A percentile compares a stretch with the other conserved stretches of the same genome.
Evolutionary conservation across 2,329 filamentous ascomycete genomes (phyloP).

Genomic region (Fusarium sulawesiense): DNA sequence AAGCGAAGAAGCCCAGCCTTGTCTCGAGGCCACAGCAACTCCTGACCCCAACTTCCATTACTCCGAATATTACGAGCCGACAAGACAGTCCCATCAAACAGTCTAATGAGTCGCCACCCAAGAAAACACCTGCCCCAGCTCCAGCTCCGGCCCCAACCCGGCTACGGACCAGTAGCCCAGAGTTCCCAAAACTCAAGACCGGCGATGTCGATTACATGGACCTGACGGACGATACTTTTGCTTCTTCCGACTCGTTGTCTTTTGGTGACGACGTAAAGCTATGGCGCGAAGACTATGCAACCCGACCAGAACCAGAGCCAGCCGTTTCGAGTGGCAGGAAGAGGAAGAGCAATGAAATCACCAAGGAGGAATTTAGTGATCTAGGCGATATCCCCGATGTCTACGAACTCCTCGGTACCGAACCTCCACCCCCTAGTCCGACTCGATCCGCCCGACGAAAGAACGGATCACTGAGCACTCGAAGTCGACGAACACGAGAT

Average conservation of each 20-base stretch:
- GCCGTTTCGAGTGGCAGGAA: constrained; percentile 59
- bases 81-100: constrained; percentile 25
- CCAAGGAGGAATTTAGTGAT: constrained; percentile 50
- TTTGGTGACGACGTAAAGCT: constrained; percentile 54
- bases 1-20: constrained; percentile 59
- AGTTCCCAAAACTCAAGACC: constrained; percentile 52
- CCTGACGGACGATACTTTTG: constrained; percentile 52
- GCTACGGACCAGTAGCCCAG: constrained; percentile 42
- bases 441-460: constrained; percentile 41
- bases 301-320: constrained; percentile 54
- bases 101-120: constrained; percentile 41
- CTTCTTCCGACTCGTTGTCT: constrained; percentile 51
- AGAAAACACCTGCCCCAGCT: constrained; percentile 35
- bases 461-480: constrained; percentile 33
- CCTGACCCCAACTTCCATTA: constrained; percentile 53
- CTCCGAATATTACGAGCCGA: constrained; percentile 35
- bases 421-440: constrained; percentile 53
- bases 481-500: constrained; percentile 34
- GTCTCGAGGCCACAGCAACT: constrained; percentile 55
- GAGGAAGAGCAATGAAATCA: constrained; percentile 63
- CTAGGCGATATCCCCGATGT: constrained; percentile 66
- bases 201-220: constrained; percentile 55
- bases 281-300: constrained; percentile 58
- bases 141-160: constrained; percentile 14
- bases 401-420: constrained; percentile 59